Percentiles rank a stretch among this genome's conserved stretches.
phyloP scores from a whole-genome alignment of 441 rosid species.

The Syzygium syzygioides region DNA sequence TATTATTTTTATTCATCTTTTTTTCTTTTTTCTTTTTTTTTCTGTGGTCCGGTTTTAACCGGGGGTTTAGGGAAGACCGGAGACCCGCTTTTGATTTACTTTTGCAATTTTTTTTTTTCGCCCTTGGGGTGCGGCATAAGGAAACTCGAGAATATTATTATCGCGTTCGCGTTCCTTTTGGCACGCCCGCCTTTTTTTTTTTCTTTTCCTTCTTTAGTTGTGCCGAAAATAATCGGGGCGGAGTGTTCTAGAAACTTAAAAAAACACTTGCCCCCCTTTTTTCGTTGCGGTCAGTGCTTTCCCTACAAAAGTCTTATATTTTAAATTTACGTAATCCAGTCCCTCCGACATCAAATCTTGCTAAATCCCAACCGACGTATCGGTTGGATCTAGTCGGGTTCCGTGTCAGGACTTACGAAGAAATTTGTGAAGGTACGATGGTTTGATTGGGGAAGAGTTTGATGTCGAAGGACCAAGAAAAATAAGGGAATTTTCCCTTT shows the following conservation, averaged over 20 bases:
- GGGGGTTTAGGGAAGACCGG: neutral
- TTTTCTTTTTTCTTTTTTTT: neutral
- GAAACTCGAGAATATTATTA: too few species aligned
- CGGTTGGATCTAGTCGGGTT: neutral
- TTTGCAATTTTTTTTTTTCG: too few species aligned
- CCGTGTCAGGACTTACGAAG: neutral
- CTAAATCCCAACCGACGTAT: neutral
- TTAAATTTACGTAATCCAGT: too few species aligned
- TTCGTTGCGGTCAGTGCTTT: neutral
- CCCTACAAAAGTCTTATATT: neutral
- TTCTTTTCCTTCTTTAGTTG: neutral
- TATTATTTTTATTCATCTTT: accelerated
- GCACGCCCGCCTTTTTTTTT: neutral
- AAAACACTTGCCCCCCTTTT: too few species aligned
- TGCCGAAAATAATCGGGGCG: neutral
- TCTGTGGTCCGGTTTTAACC: neutral
- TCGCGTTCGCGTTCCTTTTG: too few species aligned
- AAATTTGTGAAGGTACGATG: neutral
- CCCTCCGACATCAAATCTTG: accelerated
- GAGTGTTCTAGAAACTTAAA: neutral
- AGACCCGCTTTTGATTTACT: too few species aligned
- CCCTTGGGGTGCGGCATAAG: too few species aligned
- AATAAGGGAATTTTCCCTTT: neutral
- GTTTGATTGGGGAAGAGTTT: neutral
- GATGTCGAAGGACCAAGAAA: neutral